A percentile compares a stretch with the other conserved stretches of the same genome.
Evolutionary conservation across 2,329 filamentous ascomycete species (phyloP).

Genomic region (Esteya vermicola): DNA sequence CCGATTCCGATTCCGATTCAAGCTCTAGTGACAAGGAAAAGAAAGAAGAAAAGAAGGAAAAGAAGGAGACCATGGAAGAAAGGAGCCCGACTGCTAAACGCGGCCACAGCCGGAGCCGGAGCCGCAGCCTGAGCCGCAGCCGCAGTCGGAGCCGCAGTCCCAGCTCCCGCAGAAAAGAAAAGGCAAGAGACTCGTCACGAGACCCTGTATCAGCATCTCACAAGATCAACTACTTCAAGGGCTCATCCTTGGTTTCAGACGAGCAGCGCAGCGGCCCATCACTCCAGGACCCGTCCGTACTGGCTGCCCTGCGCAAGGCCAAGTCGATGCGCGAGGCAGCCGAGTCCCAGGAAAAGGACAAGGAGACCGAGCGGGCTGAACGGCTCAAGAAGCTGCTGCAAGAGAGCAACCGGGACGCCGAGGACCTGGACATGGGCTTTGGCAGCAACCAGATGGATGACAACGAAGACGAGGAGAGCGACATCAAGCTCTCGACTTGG

Average conservation of each 20-base stretch:
- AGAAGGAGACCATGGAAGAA: too few species aligned
- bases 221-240: conserved; percentile 48
- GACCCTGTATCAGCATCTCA: conserved; percentile 26
- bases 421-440: conserved; percentile 91
- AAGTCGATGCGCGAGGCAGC: conserved; percentile 42
- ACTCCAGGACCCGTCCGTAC: conserved; percentile 61
- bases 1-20: conserved; percentile 18
- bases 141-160: too few species aligned
- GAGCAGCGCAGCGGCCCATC: conserved; percentile 36
- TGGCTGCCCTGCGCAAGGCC: conserved; percentile 77
- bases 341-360: conserved; percentile 24
- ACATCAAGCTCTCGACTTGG: conserved; percentile 56
- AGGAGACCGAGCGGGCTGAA: conserved; percentile 41
- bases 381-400: conserved; percentile 62
- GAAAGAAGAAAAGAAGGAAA: neutral
- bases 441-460: conserved; percentile 78
- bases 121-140: too few species aligned
- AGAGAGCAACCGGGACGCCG: conserved; percentile 62
- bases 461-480: conserved; percentile 64
- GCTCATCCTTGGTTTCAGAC: conserved; percentile 40
- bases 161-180: conserved; percentile 1
- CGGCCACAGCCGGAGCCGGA: too few species aligned
- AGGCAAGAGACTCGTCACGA: conserved; percentile 4
- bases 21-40: too few species aligned
- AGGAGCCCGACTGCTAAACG: too few species aligned